A percentile compares a stretch with the other conserved stretches of the same genome.
These are phyloP conservation scores for Asterochloris sp. DNA, from an alignment of 139 green algal genomes.

Conservation along the genomic window DNA sequence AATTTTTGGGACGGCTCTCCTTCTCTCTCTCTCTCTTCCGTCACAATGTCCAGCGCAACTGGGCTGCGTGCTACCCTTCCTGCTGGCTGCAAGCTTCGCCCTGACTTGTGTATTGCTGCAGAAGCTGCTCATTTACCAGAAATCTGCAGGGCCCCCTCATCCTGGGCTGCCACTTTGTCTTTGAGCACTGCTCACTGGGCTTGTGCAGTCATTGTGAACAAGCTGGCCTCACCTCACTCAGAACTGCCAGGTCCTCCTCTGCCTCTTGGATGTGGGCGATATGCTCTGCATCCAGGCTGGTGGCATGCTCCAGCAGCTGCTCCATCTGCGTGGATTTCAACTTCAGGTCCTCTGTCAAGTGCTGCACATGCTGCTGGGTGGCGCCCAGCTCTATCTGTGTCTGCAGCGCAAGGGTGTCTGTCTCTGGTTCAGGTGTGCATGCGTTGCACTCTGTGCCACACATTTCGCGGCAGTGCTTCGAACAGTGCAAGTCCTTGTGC, in stretches of 20 bases:
- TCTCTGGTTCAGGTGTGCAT: not conserved
- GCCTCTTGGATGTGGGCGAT: not conserved
- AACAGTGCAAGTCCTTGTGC: not conserved
- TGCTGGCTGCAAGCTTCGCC: too few species aligned
- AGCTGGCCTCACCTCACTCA: not conserved
- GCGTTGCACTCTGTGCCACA: not conserved
- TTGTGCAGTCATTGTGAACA: too few species aligned
- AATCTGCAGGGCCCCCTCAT: too few species aligned
- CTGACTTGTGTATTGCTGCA: too few species aligned
- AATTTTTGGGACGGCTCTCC: too few species aligned
- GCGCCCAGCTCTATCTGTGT: not conserved
- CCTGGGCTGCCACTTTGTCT: too few species aligned
- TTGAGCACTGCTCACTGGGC: too few species aligned
- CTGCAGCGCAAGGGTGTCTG: not conserved
- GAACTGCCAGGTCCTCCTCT: not conserved
- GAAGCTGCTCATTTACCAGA: too few species aligned
- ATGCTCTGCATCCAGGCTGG: constrained; percentile 1
- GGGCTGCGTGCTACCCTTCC: too few species aligned
- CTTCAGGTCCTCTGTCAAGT: not conserved
- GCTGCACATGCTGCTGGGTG: constrained; percentile 5
- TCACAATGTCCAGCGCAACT: too few species aligned
- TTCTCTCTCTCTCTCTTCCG: too few species aligned
- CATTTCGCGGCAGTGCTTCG: not conserved
- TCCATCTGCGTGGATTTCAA: constrained; percentile 1
- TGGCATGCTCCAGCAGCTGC: not conserved